These are phyloP conservation scores for Rhodamnia argentea DNA, from an alignment of 345 rosid species.

Conservation along the genomic window DNA sequence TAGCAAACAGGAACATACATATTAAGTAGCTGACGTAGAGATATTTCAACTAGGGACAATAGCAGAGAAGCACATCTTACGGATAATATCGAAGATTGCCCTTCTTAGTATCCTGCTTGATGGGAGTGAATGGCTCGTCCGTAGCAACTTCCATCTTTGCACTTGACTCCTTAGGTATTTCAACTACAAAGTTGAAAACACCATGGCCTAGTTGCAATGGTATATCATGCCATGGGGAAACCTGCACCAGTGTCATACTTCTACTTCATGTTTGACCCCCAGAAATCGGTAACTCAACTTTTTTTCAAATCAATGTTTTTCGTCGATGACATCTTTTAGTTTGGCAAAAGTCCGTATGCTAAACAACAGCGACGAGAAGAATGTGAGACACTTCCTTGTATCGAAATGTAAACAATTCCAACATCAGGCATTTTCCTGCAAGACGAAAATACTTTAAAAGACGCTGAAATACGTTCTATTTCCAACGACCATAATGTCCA, in stretches of 20 bases:
- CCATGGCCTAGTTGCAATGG: conserved; percentile 83
- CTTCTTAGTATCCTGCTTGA: conserved; percentile 80
- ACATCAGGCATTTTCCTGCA: not conserved
- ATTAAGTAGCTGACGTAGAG: not conserved
- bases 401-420: not conserved
- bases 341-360: not conserved
- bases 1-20: not conserved
- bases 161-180: conserved; percentile 87
- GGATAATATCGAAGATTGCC: conserved; percentile 69
- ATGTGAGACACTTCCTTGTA: not conserved
- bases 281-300: not conserved
- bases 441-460: not conserved
- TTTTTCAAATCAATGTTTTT: not conserved
- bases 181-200: conserved; percentile 69
- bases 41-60: not conserved
- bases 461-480: not conserved
- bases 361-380: not conserved
- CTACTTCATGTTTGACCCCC: not conserved
- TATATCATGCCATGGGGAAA: conserved; percentile 96
- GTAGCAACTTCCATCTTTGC: conserved; percentile 99
- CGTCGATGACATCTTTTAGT: not conserved
- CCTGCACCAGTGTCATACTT: conserved; percentile 15
- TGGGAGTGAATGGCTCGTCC: conserved; percentile 81
- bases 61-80: conserved; percentile 22
- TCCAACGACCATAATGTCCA: not conserved